Evolutionary conservation across 1,284 basidiomycete genomes (phyloP).

Genomic region (Xerocomus amazonicus): DNA sequence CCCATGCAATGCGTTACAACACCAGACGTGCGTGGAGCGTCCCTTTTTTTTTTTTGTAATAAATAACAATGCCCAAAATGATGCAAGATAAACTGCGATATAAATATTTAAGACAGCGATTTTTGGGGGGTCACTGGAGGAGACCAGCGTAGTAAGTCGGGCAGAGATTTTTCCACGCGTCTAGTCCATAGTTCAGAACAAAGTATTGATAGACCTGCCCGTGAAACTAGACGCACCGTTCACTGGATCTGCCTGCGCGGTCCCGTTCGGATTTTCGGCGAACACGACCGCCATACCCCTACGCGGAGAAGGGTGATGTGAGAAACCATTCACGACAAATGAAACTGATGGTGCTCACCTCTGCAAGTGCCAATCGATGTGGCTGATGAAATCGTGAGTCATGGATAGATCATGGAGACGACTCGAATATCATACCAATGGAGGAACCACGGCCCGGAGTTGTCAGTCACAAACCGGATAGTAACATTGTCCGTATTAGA

Average conservation of each 20-base stretch:
- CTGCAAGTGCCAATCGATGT: constrained; percentile 34
- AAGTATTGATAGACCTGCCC: no score
- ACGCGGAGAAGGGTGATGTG: background rate
- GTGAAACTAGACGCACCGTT: constrained; percentile 8
- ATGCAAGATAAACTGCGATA: background rate
- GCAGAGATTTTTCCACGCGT: constrained; percentile 2
- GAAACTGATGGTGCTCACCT: constrained; percentile 12
- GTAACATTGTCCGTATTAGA: constrained; percentile 37
- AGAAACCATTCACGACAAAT: background rate
- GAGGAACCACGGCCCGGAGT: constrained; percentile 35
- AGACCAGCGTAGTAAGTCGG: background rate
- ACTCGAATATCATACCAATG: constrained; percentile 23
- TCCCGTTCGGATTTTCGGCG: constrained; percentile 33
- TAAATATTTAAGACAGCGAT: background rate
- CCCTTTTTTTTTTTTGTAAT: no score
- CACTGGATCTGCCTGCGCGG: constrained; percentile 15
- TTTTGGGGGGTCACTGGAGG: background rate
- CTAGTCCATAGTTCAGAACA: background rate
- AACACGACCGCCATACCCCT: constrained; percentile 41
- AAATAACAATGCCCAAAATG: no score
- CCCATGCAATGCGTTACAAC: no score
- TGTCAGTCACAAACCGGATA: constrained; percentile 39
- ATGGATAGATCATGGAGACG: background rate
- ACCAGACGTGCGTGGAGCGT: no score
- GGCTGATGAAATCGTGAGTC: constrained; percentile 20